Conservation (phyloP, 2,329 filamentous ascomycete genomes). For the Ophiostoma triangulosporum region DNA sequence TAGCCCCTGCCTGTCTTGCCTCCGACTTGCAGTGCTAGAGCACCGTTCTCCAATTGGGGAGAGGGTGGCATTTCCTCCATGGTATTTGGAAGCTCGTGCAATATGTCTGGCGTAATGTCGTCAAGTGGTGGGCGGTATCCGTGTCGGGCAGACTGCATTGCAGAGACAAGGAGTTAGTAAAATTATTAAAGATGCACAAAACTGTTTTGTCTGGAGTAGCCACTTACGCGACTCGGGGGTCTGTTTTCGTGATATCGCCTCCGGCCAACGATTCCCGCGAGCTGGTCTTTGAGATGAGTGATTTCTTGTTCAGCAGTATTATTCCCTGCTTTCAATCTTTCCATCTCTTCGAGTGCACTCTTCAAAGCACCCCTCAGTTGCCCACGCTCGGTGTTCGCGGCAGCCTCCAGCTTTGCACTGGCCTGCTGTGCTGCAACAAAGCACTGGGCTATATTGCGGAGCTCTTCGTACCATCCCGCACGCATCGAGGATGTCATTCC, state of each 20-base stretch:
- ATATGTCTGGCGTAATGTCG: neutral
- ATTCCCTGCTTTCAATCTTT: conserved; percentile 2
- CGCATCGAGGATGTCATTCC: conserved; percentile 9
- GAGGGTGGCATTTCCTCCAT: conserved; percentile 12
- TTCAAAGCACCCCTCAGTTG: conserved; percentile 10
- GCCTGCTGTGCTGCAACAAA: conserved; percentile 14
- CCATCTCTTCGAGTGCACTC: conserved; percentile 10
- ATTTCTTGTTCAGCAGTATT: conserved; percentile 9
- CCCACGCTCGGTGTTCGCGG: conserved; percentile 9
- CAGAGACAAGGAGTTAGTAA: neutral
- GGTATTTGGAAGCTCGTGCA: conserved; percentile 5
- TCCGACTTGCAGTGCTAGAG: neutral
- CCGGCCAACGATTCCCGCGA: neutral
- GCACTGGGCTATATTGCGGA: conserved; percentile 12
- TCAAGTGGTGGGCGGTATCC: neutral
- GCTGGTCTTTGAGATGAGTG: conserved; percentile 5
- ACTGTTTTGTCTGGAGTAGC: too few relatives aligned
- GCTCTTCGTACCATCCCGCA: conserved; percentile 10
- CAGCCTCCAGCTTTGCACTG: conserved; percentile 11
- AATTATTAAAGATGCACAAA: neutral
- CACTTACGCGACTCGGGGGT: neutral
- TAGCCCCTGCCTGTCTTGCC: neutral
- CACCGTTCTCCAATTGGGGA: conserved; percentile 1
- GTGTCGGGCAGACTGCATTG: neutral
- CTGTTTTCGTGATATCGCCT: neutral